Conservation (phyloP, 345 rosid species). For the Camelina laxa region DNA sequence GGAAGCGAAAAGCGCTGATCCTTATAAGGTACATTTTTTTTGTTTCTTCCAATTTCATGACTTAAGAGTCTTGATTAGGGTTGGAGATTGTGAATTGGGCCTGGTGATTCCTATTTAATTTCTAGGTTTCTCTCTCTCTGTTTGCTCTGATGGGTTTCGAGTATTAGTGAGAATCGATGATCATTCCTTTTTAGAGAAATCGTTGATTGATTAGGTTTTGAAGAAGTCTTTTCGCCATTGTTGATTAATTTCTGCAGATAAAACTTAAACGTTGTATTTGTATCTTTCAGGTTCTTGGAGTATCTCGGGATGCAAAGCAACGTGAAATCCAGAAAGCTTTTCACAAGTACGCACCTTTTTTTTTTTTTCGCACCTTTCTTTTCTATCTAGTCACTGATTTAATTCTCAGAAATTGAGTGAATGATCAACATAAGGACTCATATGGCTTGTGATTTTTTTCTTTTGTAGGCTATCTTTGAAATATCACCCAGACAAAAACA, state of each 20-base stretch:
- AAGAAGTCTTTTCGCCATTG: background rate
- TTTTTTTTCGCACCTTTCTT: constrained; percentile 8
- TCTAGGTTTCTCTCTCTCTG: constrained; percentile 10
- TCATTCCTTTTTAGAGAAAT: background rate
- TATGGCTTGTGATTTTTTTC: constrained; percentile 9
- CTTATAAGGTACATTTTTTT: constrained; percentile 63
- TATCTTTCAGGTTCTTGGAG: constrained; percentile 80
- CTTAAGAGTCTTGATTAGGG: background rate
- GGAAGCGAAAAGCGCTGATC: constrained; percentile 65
- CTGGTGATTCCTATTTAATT: background rate
- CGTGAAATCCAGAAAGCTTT: constrained; percentile 98
- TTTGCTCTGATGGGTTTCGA: constrained; percentile 18
- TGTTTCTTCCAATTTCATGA: background rate
- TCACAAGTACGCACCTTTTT: constrained; percentile 65
- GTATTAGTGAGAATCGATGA: constrained; percentile 2
- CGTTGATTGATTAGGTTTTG: background rate
- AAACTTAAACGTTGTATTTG: background rate
- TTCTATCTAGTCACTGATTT: background rate
- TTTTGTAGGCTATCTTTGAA: constrained; percentile 73
- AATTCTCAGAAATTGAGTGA: background rate
- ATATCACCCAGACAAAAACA: constrained; percentile 95
- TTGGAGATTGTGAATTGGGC: constrained; percentile 5
- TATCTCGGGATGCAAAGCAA: constrained; percentile 76
- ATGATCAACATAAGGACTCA: background rate
- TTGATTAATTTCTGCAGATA: background rate